Conservation (phyloP, 345 rosid species). For the Psidium guajava region DNA sequence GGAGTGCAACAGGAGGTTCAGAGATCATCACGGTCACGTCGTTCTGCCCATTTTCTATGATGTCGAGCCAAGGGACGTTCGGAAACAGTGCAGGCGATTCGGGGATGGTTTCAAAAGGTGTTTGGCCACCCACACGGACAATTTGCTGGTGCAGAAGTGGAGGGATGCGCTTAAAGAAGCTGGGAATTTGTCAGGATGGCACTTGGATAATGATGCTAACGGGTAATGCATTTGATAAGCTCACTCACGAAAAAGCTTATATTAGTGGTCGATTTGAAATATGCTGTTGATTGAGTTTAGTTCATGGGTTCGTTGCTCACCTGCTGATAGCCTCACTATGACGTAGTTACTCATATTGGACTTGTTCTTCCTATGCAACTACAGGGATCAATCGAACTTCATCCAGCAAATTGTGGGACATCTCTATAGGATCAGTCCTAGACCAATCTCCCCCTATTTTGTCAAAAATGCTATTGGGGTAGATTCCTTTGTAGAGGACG, state of each 20-base stretch:
- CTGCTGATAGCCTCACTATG: not conserved
- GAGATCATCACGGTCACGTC: not conserved
- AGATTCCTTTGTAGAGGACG: not conserved
- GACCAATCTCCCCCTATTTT: not conserved
- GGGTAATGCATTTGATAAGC: not conserved
- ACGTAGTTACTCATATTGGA: not conserved
- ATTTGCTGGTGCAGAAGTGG: not conserved
- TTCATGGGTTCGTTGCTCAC: too few relatives aligned
- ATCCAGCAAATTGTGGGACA: not conserved
- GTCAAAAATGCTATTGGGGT: not conserved
- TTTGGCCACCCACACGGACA: not conserved
- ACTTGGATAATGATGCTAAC: not conserved
- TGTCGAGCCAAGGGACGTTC: not conserved
- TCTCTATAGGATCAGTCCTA: not conserved
- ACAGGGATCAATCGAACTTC: not conserved
- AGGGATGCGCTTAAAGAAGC: not conserved
- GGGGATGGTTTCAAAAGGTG: not conserved
- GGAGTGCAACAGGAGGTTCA: not conserved
- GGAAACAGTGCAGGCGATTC: not conserved
- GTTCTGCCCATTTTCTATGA: slow-evolving; percentile 5
- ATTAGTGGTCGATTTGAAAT: not conserved
- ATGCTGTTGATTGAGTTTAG: not conserved
- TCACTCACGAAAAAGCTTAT: not conserved
- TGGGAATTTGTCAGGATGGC: slow-evolving; percentile 1
- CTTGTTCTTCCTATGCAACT: not conserved